phyloP scores from a whole-genome alignment of 345 rosid genomes.

The Excoecaria cochinchinensis region DNA sequence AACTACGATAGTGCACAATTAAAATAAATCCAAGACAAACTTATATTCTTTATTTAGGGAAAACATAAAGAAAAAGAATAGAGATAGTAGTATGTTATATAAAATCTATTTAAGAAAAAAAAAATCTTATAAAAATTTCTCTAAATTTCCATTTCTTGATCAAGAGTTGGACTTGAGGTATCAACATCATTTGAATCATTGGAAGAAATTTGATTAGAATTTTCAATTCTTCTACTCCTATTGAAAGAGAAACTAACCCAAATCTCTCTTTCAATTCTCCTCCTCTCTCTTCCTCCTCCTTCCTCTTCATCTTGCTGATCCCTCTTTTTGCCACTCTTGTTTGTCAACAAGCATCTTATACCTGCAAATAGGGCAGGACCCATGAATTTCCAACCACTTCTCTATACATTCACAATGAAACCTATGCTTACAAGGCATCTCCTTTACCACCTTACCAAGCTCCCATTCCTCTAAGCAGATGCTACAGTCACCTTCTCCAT shows the following conservation, averaged over 20 bases:
- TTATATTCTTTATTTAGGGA: neutral
- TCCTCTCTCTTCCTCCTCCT: slow-evolving; percentile 20
- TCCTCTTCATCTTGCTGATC: slow-evolving; percentile 24
- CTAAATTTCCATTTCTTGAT: slow-evolving; percentile 25
- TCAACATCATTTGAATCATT: slow-evolving; percentile 20
- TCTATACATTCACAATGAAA: slow-evolving; percentile 71
- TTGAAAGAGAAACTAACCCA: slow-evolving; percentile 56
- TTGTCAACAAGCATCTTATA: slow-evolving; percentile 73
- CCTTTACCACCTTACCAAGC: slow-evolving; percentile 45
- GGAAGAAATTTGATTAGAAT: slow-evolving; percentile 28
- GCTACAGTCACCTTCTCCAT: slow-evolving; percentile 50
- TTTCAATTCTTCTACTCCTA: slow-evolving; percentile 31
- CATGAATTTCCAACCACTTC: slow-evolving; percentile 72
- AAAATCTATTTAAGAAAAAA: slow-evolving; percentile 5
- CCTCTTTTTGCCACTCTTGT: slow-evolving; percentile 31
- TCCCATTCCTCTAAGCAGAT: slow-evolving; percentile 66
- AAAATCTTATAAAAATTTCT: neutral
- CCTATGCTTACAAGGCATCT: slow-evolving; percentile 81
- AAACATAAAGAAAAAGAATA: neutral
- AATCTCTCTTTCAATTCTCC: slow-evolving; percentile 43
- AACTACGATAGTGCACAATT: neutral
- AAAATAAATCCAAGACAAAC: neutral
- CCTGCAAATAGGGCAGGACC: slow-evolving; percentile 87
- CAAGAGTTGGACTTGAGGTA: slow-evolving; percentile 18
- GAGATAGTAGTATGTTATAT: neutral